Percentiles rank a stretch among this genome's conserved stretches.
These are phyloP conservation scores for Amanita inopinata DNA, from an alignment of 768 basidiomycete species.

Conservation along the genomic window DNA sequence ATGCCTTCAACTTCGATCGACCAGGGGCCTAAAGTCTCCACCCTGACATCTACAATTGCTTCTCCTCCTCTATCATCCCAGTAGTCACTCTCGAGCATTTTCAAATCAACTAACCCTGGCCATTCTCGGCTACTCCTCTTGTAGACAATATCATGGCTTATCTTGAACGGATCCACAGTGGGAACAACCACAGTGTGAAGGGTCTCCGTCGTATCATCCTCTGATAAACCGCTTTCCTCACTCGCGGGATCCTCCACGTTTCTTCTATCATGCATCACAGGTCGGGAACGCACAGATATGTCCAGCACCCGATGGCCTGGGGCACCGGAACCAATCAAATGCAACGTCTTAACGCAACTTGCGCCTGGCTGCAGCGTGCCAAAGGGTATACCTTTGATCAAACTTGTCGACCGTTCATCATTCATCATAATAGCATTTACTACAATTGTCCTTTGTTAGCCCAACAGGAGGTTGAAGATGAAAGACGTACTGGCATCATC, in stretches of 20 bases:
- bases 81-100: constrained; percentile 40
- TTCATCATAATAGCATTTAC: constrained; percentile 55
- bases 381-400: constrained; percentile 66
- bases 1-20: constrained; percentile 43
- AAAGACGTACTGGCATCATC: constrained; percentile 54
- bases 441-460: constrained; percentile 16
- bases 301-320: constrained; percentile 71
- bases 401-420: constrained; percentile 51
- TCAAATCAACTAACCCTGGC: constrained; percentile 42
- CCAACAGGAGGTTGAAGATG: background rate
- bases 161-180: constrained; percentile 51
- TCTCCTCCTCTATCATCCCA: constrained; percentile 48
- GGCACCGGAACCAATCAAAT: constrained; percentile 50
- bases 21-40: constrained; percentile 50
- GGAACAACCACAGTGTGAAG: constrained; percentile 60
- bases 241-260: constrained; percentile 13
- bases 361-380: constrained; percentile 54
- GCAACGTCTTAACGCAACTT: constrained; percentile 49
- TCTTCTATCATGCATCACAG: constrained; percentile 15
- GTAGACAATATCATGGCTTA: constrained; percentile 47
- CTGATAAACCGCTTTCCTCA: constrained; percentile 15
- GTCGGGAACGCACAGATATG: constrained; percentile 63
- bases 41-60: constrained; percentile 40
- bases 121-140: constrained; percentile 29
- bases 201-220: constrained; percentile 37